Percentiles rank a stretch among this genome's conserved stretches.
Evolutionary conservation across 257 asterid genomes (phyloP).

Genomic region (Przewalskia tangutica): DNA sequence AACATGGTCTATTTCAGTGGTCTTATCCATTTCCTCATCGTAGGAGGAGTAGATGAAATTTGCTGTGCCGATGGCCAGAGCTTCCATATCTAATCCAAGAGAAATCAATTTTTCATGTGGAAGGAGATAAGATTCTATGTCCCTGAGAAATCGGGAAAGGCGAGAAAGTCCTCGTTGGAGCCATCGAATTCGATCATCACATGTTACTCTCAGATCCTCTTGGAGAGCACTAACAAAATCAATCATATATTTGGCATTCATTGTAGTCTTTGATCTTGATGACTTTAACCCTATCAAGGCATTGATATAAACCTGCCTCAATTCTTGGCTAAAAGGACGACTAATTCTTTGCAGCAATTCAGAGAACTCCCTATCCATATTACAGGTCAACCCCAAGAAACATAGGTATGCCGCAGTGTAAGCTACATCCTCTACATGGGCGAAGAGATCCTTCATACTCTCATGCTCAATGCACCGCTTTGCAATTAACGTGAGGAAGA

Average conservation of each 20-base stretch:
- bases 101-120: neutral
- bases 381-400: neutral
- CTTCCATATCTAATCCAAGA: neutral
- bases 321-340: neutral
- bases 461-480: neutral
- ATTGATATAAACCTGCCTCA: neutral
- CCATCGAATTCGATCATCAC: neutral
- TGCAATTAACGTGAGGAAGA: neutral
- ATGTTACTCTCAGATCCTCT: neutral
- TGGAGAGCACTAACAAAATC: conserved; percentile 1
- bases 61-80: neutral
- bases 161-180: neutral
- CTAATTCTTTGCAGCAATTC: neutral
- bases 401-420: conserved; percentile 1
- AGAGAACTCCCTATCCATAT: neutral
- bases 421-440: neutral
- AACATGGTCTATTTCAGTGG: neutral
- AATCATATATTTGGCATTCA: neutral
- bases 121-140: neutral
- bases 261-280: neutral
- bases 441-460: neutral
- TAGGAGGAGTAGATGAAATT: neutral
- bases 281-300: neutral
- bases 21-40: neutral
- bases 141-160: neutral